phyloP scores from a whole-genome alignment of 805 yeast species.

The Candida bentonensis region DNA sequence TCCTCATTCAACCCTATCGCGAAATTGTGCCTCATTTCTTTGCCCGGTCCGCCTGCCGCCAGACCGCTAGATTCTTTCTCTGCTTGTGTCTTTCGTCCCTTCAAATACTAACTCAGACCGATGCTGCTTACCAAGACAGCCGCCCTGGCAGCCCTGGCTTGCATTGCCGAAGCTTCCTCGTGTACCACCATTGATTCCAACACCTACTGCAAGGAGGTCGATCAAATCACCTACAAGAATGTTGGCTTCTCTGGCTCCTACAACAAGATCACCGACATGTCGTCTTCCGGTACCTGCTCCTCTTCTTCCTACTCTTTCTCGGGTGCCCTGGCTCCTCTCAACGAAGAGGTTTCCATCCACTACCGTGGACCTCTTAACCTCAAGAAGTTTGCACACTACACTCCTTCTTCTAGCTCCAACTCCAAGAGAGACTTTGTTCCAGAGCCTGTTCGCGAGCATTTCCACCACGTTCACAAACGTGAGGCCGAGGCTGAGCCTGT shows the following conservation, averaged over 20 bases:
- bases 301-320: slow-evolving; percentile 42
- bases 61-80: too few relatives aligned
- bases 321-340: slow-evolving; percentile 65
- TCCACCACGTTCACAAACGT: slow-evolving; percentile 42
- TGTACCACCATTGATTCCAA: slow-evolving; percentile 51
- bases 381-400: slow-evolving; percentile 80
- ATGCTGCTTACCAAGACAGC: slow-evolving; percentile 3
- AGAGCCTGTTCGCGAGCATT: slow-evolving; percentile 21
- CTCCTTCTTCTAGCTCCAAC: slow-evolving; percentile 32
- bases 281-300: slow-evolving; percentile 61
- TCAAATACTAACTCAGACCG: not conserved
- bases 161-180: slow-evolving; percentile 22
- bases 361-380: slow-evolving; percentile 81
- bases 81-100: too few relatives aligned
- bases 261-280: slow-evolving; percentile 68
- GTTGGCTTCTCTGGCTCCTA: slow-evolving; percentile 83
- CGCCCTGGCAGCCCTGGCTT: slow-evolving; percentile 16
- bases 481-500: slow-evolving; percentile 40
- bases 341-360: slow-evolving; percentile 78
- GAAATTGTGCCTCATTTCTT: too few relatives aligned
- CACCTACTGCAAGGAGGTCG: slow-evolving; percentile 65
- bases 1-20: too few relatives aligned
- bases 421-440: slow-evolving; percentile 37
- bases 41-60: too few relatives aligned
- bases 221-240: slow-evolving; percentile 50